Conservation (phyloP, 106 monocot species). For the Hemerocallis citrina region DNA sequence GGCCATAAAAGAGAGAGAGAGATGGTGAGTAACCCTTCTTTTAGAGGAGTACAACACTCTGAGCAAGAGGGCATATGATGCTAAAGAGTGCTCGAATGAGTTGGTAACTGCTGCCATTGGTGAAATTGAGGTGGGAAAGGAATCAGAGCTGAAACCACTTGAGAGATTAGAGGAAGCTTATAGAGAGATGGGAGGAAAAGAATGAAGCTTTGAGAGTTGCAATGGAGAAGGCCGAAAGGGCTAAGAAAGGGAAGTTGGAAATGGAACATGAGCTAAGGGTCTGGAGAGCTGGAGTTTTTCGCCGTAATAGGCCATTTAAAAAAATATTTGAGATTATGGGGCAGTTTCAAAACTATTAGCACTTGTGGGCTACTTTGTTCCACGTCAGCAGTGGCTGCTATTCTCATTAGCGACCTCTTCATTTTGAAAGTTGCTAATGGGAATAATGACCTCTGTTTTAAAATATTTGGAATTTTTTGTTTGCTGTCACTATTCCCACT, state of each 20-base stretch:
- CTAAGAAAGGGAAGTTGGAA: constrained; percentile 6
- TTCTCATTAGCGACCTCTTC: too few species aligned
- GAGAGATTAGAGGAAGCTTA: constrained; percentile 7
- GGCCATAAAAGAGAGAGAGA: constrained; percentile 7
- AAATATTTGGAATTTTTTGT: too few species aligned
- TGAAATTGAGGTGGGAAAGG: constrained; percentile 6
- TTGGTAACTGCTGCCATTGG: background rate
- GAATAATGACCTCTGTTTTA: too few species aligned
- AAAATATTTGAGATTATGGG: too few species aligned
- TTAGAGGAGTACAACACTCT: constrained; percentile 10
- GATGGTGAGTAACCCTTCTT: constrained; percentile 2
- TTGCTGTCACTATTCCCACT: too few species aligned
- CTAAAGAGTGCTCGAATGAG: constrained; percentile 5
- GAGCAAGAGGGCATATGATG: constrained; percentile 8
- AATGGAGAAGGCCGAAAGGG: background rate
- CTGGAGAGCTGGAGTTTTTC: constrained; percentile 8
- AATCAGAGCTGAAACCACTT: background rate
- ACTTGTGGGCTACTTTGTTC: too few species aligned
- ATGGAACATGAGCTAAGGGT: constrained; percentile 9
- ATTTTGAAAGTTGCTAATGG: too few species aligned
- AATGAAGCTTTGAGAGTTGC: constrained; percentile 7
- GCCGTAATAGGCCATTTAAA: too few species aligned
- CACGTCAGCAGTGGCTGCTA: too few species aligned
- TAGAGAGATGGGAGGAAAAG: background rate
- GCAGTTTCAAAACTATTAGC: too few species aligned